Percentiles rank a stretch among this genome's conserved stretches.
Evolutionary conservation across 2,329 filamentous ascomycete species (phyloP).

Genomic region (Colletotrichum brevisporum): DNA sequence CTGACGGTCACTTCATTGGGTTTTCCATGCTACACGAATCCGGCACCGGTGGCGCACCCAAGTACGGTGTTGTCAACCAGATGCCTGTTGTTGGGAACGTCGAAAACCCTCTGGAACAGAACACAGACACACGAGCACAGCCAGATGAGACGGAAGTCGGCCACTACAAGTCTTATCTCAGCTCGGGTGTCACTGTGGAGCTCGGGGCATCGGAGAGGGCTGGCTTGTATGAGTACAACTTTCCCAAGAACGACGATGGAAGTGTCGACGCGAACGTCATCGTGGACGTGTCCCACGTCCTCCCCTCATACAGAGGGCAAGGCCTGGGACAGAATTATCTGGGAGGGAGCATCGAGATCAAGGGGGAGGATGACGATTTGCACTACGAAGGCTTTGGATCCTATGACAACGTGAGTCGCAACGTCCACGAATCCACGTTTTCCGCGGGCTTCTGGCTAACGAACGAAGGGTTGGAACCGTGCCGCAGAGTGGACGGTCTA

Average conservation of each 20-base stretch:
- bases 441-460: slow-evolving; percentile 18
- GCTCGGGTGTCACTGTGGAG: slow-evolving; percentile 69
- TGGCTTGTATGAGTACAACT: slow-evolving; percentile 73
- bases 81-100: slow-evolving; percentile 67
- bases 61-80: slow-evolving; percentile 77
- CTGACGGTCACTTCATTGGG: slow-evolving; percentile 67
- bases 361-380: slow-evolving; percentile 54
- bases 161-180: slow-evolving; percentile 71
- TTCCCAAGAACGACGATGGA: slow-evolving; percentile 56
- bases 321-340: slow-evolving; percentile 74
- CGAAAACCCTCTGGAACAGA: slow-evolving; percentile 67
- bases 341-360: slow-evolving; percentile 69
- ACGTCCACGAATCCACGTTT: neutral
- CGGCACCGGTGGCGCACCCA: slow-evolving; percentile 78
- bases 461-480: slow-evolving; percentile 70
- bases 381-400: slow-evolving; percentile 73
- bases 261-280: slow-evolving; percentile 62
- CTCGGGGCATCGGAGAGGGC: slow-evolving; percentile 69
- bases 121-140: slow-evolving; percentile 66
- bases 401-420: slow-evolving; percentile 69
- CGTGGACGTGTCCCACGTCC: slow-evolving; percentile 76
- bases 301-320: slow-evolving; percentile 72
- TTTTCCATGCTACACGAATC: slow-evolving; percentile 77
- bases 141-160: slow-evolving; percentile 70
- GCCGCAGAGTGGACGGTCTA: slow-evolving; percentile 74